Evolutionary conservation across 169 alveolate species (phyloP), one percentile per base, ranked within the genome.

Genomic region (Cyclospora cayetanensis): DNA sequence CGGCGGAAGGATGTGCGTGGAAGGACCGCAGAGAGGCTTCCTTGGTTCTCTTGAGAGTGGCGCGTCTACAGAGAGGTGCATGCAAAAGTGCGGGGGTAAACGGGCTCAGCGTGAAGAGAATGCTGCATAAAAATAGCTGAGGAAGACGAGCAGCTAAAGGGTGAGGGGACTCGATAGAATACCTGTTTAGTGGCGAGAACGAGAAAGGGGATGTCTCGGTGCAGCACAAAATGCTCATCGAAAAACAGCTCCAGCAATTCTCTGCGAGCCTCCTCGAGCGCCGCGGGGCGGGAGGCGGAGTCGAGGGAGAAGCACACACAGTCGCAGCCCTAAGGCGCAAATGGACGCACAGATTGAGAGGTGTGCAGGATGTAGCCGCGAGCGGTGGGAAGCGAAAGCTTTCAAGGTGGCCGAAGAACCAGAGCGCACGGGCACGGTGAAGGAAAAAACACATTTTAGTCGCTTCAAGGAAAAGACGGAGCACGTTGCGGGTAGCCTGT

Each of bases 111-210:
- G 4, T 39, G 41, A n/a, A 53, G 18, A 29, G 3, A 29, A 11
- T 53, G n/a, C n/a, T 39, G 74, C 74, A 60, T 15, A 39, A 18
- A 60, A 1, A 7, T 60, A 7, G n/a, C n/a, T n/a, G n/a, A n/a
- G n/a, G n/a, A n/a, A n/a, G n/a, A n/a, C n/a, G n/a, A n/a, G n/a
- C n/a, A n/a, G n/a, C n/a, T n/a, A n/a, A n/a, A n/a, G n/a, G n/a
- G n/a, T n/a, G n/a, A n/a, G n/a, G n/a, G n/a, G n/a, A n/a, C n/a
- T 2, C 11, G 79, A 4, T 29, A 0, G 34, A 25, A 18, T 52
- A 66, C 92, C 92, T 86, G 92, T 70, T 86, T 86, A 25, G 74
- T 86, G 0, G 86, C 86, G 29, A 86, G 65, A 25, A 86, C 22
- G 37, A 86, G 82, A 5, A 86, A 66, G 4, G 55, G 82, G 4